phyloP scores from a whole-genome alignment of 1,139 yeast genomes.

The Debaryomyces singareniensis region DNA sequence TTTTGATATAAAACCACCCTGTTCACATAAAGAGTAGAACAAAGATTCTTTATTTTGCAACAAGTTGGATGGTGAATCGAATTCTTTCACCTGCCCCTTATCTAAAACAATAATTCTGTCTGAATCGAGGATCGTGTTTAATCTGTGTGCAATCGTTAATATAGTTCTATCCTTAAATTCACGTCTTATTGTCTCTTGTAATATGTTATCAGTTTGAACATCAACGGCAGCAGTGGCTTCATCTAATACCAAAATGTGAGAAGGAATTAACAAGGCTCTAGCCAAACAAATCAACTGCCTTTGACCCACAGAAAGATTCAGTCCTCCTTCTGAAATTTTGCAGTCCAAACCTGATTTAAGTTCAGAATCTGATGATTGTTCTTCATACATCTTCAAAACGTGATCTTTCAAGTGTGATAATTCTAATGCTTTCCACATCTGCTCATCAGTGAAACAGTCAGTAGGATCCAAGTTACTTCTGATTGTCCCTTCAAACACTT shows the following conservation, averaged over 20 bases:
- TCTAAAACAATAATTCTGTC: conserved; percentile 85
- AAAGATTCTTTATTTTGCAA: conserved; percentile 61
- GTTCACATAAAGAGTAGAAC: conserved; percentile 72
- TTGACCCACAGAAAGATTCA: conserved; percentile 86
- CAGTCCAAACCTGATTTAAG: conserved; percentile 53
- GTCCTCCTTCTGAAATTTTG: conserved; percentile 71
- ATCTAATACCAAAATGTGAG: conserved; percentile 76
- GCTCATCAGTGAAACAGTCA: conserved; percentile 58
- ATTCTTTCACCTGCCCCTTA: conserved; percentile 79
- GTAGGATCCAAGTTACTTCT: conserved; percentile 90
- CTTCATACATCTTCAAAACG: conserved; percentile 51
- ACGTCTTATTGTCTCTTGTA: conserved; percentile 80
- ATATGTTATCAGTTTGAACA: conserved; percentile 83
- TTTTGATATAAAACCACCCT: conserved; percentile 45
- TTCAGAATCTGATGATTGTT: conserved; percentile 20
- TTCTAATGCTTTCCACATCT: conserved; percentile 81
- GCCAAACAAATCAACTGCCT: conserved; percentile 89
- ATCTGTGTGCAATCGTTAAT: conserved; percentile 89
- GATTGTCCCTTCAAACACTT: conserved; percentile 87
- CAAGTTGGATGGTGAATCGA: conserved; percentile 70
- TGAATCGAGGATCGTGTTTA: conserved; percentile 88
- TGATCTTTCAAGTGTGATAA: conserved; percentile 80
- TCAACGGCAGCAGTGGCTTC: conserved; percentile 99
- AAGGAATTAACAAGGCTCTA: conserved; percentile 74
- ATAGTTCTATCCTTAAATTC: conserved; percentile 88